Conservation (phyloP, 257 asterid species). For the Eustoma russellianum region DNA sequence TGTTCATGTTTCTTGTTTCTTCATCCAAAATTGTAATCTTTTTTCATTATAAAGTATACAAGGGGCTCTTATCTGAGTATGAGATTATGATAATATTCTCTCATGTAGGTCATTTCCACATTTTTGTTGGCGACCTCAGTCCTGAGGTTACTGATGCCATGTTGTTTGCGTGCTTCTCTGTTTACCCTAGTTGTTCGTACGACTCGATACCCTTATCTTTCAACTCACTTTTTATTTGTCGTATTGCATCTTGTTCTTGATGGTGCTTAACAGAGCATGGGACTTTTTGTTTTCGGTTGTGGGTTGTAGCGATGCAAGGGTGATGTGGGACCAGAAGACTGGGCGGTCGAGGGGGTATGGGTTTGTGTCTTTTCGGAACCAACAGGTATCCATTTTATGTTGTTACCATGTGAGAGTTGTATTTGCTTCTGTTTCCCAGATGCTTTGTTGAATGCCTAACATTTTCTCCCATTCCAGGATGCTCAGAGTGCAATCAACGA, state of each 20-base stretch:
- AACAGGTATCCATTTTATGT: constrained; percentile 41
- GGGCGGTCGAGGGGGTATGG: constrained; percentile 97
- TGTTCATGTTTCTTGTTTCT: constrained; percentile 10
- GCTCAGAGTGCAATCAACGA: constrained; percentile 93
- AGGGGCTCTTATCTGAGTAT: neutral
- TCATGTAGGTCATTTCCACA: constrained; percentile 65
- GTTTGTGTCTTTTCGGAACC: constrained; percentile 88
- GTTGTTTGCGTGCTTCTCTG: constrained; percentile 74
- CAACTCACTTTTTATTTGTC: too few species aligned
- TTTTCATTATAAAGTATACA: neutral
- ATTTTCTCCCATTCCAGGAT: constrained; percentile 35
- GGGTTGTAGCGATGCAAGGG: constrained; percentile 76
- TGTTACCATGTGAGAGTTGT: constrained; percentile 2
- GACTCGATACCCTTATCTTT: constrained; percentile 16
- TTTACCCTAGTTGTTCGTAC: constrained; percentile 78
- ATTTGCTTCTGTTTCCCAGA: constrained; percentile 35
- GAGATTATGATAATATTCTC: constrained; percentile 5
- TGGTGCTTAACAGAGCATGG: neutral
- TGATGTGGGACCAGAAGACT: constrained; percentile 97
- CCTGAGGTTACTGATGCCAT: constrained; percentile 95
- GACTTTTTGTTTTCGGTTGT: neutral
- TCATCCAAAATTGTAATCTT: constrained; percentile 5
- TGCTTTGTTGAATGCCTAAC: constrained; percentile 38
- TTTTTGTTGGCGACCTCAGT: constrained; percentile 95
- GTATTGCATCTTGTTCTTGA: neutral